Conservation (phyloP, 345 rosid genomes). For the Eucalyptus erythrocorys region DNA sequence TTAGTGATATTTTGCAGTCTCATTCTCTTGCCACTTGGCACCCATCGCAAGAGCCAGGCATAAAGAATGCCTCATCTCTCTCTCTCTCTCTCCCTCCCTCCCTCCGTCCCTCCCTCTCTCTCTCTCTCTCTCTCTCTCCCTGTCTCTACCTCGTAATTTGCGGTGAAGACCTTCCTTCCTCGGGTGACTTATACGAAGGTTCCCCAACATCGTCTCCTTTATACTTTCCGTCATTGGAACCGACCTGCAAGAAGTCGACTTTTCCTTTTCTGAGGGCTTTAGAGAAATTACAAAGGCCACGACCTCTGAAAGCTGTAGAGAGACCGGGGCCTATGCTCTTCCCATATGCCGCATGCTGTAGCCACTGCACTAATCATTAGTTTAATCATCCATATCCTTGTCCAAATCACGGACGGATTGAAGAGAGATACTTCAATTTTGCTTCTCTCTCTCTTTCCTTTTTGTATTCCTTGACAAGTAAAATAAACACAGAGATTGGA, state of each 20-base stretch:
- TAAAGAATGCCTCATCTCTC: background rate
- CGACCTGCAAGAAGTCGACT: background rate
- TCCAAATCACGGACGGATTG: background rate
- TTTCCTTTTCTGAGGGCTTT: too few relatives aligned
- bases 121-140: too few relatives aligned
- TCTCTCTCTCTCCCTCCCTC: too few relatives aligned
- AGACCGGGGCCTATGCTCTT: too few relatives aligned
- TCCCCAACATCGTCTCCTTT: background rate
- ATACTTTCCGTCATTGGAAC: background rate
- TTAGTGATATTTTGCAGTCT: background rate
- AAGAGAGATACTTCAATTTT: background rate
- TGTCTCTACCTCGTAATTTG: background rate
- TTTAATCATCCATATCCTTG: background rate
- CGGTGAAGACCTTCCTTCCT: background rate
- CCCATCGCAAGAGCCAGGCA: background rate
- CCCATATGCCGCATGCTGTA: background rate
- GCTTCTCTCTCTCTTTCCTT: background rate
- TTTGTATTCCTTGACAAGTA: background rate
- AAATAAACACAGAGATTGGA: too few relatives aligned
- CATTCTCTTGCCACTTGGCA: background rate
- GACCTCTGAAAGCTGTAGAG: background rate
- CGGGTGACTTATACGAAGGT: background rate
- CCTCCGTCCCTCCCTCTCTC: too few relatives aligned
- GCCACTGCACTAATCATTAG: background rate
- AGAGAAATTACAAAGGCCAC: too few relatives aligned